Conservation (phyloP, 192 early-diverging fungal genomes). For the Mortierella claussenii region DNA sequence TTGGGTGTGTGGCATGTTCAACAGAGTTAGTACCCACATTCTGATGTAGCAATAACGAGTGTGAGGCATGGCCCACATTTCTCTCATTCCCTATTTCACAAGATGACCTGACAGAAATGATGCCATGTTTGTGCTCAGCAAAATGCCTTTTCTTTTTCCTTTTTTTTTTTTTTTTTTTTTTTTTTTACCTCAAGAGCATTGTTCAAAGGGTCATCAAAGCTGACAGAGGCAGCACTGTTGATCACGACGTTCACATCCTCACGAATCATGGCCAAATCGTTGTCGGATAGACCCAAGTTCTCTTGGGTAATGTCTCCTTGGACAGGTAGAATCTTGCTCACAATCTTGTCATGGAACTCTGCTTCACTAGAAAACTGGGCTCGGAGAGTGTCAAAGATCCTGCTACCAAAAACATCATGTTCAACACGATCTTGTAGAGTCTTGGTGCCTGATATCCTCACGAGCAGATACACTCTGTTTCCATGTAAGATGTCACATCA, state of each 20-base stretch:
- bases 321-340: constrained; percentile 57
- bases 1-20: too few relatives aligned
- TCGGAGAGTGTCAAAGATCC: constrained; percentile 55
- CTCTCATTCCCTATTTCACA: too few relatives aligned
- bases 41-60: too few relatives aligned
- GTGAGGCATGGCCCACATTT: too few relatives aligned
- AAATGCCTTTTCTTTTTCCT: background rate
- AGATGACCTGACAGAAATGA: too few relatives aligned
- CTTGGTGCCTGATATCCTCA: constrained; percentile 45
- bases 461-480: constrained; percentile 32
- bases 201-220: constrained; percentile 57
- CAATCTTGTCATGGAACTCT: constrained; percentile 50
- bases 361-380: constrained; percentile 29
- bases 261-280: constrained; percentile 51
- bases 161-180: background rate
- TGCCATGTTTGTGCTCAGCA: too few relatives aligned
- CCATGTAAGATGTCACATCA: too few relatives aligned
- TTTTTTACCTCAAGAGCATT: constrained; percentile 57
- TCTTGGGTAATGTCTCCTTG: constrained; percentile 53
- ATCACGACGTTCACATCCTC: constrained; percentile 56
- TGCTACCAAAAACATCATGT: constrained; percentile 33
- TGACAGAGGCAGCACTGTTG: constrained; percentile 61
- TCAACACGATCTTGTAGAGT: constrained; percentile 42
- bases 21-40: too few relatives aligned
- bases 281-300: constrained; percentile 49